These are phyloP conservation scores for Schizonepeta tenuifolia DNA, from an alignment of 257 asterid genomes.

Conservation along the genomic window DNA sequence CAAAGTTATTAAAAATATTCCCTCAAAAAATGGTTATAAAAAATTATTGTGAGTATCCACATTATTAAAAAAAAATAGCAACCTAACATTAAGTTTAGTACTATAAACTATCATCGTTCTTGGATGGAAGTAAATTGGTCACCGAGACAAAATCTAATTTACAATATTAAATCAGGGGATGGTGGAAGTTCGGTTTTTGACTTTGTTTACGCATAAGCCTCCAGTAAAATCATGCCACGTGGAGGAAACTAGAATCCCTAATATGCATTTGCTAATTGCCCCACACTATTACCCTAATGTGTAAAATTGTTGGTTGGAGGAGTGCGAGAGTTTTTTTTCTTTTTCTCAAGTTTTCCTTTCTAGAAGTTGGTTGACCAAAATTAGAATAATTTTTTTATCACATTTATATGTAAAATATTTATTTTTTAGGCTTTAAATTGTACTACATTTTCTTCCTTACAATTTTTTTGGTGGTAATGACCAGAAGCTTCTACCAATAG, in stretches of 20 bases:
- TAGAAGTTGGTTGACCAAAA: conserved; percentile 29
- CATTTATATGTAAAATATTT: neutral
- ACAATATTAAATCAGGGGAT: neutral
- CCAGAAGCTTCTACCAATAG: neutral
- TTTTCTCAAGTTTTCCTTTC: neutral
- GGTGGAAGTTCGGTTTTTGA: conserved; percentile 32
- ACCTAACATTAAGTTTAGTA: neutral
- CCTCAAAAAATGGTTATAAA: too few species aligned
- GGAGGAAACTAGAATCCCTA: conserved; percentile 6
- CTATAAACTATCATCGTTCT: neutral
- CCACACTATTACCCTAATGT: neutral
- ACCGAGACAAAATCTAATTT: neutral
- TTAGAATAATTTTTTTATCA: neutral
- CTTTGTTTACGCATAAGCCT: conserved; percentile 5
- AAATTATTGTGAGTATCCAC: too few species aligned
- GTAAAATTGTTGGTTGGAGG: neutral
- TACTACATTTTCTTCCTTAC: neutral
- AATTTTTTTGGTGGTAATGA: neutral
- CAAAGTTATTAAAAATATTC: neutral
- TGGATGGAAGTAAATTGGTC: neutral
- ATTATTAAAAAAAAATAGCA: neutral
- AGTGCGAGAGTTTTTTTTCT: neutral
- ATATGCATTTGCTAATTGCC: neutral
- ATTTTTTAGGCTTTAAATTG: conserved; percentile 1
- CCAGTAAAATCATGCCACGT: conserved; percentile 24